Evolutionary conservation across 768 basidiomycete genomes (phyloP).

Genomic region (Pleurotus tuoliensis): DNA sequence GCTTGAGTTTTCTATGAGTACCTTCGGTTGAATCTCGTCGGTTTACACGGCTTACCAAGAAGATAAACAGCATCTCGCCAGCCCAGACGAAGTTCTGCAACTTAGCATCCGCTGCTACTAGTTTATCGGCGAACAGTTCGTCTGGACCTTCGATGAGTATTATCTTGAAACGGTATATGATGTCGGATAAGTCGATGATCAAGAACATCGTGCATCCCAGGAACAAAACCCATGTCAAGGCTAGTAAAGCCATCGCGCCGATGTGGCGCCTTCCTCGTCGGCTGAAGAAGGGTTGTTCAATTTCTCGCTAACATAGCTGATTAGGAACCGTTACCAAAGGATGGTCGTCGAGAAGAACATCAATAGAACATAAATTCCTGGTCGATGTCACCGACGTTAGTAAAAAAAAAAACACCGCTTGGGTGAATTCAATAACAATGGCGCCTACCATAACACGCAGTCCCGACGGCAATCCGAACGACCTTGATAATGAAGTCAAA

Average conservation of each 20-base stretch:
- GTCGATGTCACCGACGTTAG: background rate
- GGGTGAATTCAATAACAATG: background rate
- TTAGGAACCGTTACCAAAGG: slow-evolving; percentile 8
- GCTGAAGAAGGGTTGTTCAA: slow-evolving; percentile 7
- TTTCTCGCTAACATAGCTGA: background rate
- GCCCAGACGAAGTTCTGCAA: slow-evolving; percentile 23
- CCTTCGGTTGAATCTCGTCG: background rate
- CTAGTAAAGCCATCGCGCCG: slow-evolving; percentile 15
- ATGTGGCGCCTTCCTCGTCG: slow-evolving; percentile 14
- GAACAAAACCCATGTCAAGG: slow-evolving; percentile 24
- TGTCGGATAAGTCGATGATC: slow-evolving; percentile 22
- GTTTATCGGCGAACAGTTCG: slow-evolving; percentile 14
- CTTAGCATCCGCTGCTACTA: slow-evolving; percentile 17
- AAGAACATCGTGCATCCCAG: slow-evolving; percentile 22
- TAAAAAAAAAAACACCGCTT: background rate
- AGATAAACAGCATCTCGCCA: slow-evolving; percentile 26
- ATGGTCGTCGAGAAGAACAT: slow-evolving; percentile 14
- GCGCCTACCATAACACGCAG: slow-evolving; percentile 13
- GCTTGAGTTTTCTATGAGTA: slow-evolving; percentile 6
- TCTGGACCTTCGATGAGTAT: slow-evolving; percentile 19
- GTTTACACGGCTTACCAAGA: slow-evolving; percentile 16
- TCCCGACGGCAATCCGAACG: slow-evolving; percentile 14
- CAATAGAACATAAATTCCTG: slow-evolving; percentile 14
- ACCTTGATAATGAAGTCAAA: slow-evolving; percentile 14
- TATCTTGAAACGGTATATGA: slow-evolving; percentile 23